Base-by-base conservation (phyloP, 106 monocot species). In the Acanthochlamys bracteata region DNA sequence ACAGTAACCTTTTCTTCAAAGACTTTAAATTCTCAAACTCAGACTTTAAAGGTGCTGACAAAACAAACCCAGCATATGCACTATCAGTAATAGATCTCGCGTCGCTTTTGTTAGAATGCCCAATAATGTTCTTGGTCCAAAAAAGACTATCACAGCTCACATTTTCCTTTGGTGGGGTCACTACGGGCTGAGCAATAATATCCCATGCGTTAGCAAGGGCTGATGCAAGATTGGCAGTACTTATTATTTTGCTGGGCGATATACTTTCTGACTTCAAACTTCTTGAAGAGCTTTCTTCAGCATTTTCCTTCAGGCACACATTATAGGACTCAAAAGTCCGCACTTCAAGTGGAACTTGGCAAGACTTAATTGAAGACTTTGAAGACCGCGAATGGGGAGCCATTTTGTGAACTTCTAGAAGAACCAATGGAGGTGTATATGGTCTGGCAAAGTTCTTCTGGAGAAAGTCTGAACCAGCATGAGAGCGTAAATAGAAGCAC, bases 191-290 rank as follows among this genome's bases (percentile, higher is more conserved):
- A 2, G 79, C 87, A 61, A 87, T 66, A 70, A 14, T 75, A 71
- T 73, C 86, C 95, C 90, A 95, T 53, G 83, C 19, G 2, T 82
- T 74, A 7, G 72, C 78, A 68, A 79, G 52, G 20, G 69, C 82
- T 52, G 84, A 80, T 53, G 74, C 45, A 52, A 96, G 52, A 71
- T 83, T 68, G 3, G 82, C 59, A 41, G 90, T 87, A 55, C 70
- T 90, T 15, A 90, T 16, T 27, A 66, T 54, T 21, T 54, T 52
- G 65, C 1, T 41, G 40, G 75, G 43, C 53, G 55, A 63, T 60
- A 63, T 71, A 15, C 42, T 58, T 61, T 71, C 69, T 20, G 75
- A 27, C 23, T 57, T 43, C 39, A 24, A 19, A 60, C 41, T 21
- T 13, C 54, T 80, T 57, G 20, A 43, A 20, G 49, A 56, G 0